Conservation (phyloP, 2,329 filamentous ascomycete species). For the Talaromyces albobiverticillius region DNA sequence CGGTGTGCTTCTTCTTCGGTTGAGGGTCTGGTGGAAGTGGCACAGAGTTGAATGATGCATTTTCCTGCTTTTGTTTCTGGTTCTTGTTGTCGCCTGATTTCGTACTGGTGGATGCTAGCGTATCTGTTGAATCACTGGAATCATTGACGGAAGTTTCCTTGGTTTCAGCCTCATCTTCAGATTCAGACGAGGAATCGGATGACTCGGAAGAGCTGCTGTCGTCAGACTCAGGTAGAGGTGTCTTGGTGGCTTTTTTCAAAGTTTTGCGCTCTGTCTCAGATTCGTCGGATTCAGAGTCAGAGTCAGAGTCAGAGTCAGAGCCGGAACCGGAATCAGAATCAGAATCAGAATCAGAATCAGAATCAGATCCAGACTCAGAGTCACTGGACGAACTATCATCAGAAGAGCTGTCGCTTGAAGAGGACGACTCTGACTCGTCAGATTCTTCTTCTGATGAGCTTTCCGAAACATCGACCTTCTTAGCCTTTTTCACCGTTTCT, state of each 20-base stretch:
- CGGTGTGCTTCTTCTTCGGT: conserved; percentile 40
- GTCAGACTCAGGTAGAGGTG: conserved; percentile 33
- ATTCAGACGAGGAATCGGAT: conserved; percentile 16
- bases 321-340: too few species aligned
- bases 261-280: conserved; percentile 26
- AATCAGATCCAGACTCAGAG: too few species aligned
- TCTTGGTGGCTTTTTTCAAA: conserved; percentile 34
- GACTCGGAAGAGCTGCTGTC: conserved; percentile 22
- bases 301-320: conserved; percentile 23
- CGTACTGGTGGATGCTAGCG: conserved; percentile 7
- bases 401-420: conserved; percentile 22
- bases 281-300: conserved; percentile 20
- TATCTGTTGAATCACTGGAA: conserved; percentile 16
- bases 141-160: conserved; percentile 13
- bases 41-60: conserved; percentile 15
- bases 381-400: conserved; percentile 28
- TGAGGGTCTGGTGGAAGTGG: conserved; percentile 21
- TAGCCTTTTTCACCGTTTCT: conserved; percentile 54
- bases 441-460: conserved; percentile 14
- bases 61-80: conserved; percentile 23
- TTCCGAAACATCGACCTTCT: conserved; percentile 24
- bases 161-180: conserved; percentile 21
- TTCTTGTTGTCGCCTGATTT: conserved; percentile 18
- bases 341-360: too few species aligned
- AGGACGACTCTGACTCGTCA: conserved; percentile 21